Evolutionary conservation across 305 asterid genomes (phyloP).

Genomic region (Fraxinus dipetala): DNA sequence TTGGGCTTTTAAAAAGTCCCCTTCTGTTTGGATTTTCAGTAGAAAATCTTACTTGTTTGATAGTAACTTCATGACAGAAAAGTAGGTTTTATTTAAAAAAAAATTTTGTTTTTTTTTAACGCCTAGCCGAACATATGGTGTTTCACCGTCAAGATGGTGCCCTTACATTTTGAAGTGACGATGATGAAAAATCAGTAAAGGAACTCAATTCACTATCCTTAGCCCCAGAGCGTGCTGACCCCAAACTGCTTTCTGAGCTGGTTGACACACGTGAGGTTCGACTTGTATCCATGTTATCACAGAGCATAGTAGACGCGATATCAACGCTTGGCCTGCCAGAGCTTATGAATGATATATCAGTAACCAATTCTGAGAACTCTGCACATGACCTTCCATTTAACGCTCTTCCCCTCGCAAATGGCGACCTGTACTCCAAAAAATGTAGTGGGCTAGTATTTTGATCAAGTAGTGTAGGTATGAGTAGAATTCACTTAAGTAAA

Average conservation of each 20-base stretch:
- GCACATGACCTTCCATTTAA: conserved; percentile 38
- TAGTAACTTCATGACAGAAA: neutral
- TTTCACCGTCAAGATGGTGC: neutral
- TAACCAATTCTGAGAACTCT: conserved; percentile 56
- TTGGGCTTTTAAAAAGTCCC: neutral
- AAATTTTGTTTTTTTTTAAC: neutral
- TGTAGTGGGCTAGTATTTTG: neutral
- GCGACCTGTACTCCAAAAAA: conserved; percentile 47
- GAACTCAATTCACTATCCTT: conserved; percentile 51
- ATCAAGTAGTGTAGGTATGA: neutral
- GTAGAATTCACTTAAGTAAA: neutral
- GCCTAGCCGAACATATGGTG: neutral
- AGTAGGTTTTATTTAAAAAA: neutral
- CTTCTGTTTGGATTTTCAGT: neutral
- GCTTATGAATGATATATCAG: conserved; percentile 79
- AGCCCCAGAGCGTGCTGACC: conserved; percentile 47
- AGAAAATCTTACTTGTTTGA: neutral
- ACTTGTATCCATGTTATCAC: conserved; percentile 48
- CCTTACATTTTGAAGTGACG: conserved; percentile 65
- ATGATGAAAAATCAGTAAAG: conserved; percentile 47
- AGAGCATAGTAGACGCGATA: conserved; percentile 37
- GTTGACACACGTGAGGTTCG: conserved; percentile 55
- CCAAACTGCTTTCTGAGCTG: conserved; percentile 71
- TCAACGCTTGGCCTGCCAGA: conserved; percentile 78
- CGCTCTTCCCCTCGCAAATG: conserved; percentile 42